phyloP scores from a whole-genome alignment of 1,139 yeast genomes.

The Sugiyamaella castrensis region DNA sequence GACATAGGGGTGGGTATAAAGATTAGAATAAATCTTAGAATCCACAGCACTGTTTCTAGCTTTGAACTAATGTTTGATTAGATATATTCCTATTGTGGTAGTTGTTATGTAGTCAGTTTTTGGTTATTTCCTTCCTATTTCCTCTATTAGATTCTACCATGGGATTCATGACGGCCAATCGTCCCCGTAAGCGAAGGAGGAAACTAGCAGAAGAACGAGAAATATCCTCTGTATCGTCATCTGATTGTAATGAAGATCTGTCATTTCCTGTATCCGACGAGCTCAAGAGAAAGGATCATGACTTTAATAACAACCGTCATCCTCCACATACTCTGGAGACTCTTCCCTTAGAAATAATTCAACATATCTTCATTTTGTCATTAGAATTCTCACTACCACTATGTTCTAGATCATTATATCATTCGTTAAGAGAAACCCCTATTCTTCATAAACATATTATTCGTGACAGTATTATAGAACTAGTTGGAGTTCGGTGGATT shows the following conservation, averaged over 20 bases:
- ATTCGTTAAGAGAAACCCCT: neutral
- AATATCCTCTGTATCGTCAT: no score
- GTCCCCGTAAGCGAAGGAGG: conserved; percentile 2
- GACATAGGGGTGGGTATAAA: no score
- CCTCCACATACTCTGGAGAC: neutral
- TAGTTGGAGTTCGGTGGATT: neutral
- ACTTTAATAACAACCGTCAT: neutral
- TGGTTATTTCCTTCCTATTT: no score
- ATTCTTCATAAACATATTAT: conserved; percentile 2
- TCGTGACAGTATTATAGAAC: neutral
- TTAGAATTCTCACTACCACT: conserved; percentile 6
- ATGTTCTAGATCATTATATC: conserved; percentile 2
- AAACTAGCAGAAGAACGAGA: neutral
- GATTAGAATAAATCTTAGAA: no score
- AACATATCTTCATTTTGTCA: conserved; percentile 7
- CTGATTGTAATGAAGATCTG: neutral
- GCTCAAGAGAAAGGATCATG: neutral
- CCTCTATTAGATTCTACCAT: neutral
- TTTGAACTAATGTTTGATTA: no score
- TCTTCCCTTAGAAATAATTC: conserved; percentile 10
- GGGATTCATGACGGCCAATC: conserved; percentile 6
- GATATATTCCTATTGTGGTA: no score
- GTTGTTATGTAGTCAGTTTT: no score
- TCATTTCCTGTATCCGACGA: neutral
- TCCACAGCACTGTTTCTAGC: no score